These are phyloP conservation scores for Kwoniella shandongensis DNA, from an alignment of 768 basidiomycete species.

Conservation along the genomic window DNA sequence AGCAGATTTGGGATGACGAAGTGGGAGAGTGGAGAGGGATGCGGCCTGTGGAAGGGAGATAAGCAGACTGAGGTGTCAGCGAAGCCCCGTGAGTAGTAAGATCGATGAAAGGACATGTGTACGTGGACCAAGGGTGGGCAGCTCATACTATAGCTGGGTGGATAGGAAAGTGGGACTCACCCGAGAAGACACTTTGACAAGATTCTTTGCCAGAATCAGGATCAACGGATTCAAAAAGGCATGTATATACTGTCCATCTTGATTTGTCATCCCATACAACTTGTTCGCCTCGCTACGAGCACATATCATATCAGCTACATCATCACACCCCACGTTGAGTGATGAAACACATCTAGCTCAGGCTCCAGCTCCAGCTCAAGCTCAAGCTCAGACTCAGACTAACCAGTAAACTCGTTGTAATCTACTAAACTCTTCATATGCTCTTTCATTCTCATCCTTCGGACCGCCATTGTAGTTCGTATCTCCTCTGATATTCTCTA, in stretches of 20 bases:
- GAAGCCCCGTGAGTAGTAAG: too few relatives aligned
- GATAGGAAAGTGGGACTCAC: slow-evolving; percentile 12
- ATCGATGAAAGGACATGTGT: too few relatives aligned
- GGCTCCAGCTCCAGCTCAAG: too few relatives aligned
- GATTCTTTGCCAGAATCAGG: slow-evolving; percentile 17
- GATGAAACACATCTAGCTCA: too few relatives aligned
- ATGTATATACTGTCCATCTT: slow-evolving; percentile 30
- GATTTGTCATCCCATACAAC: slow-evolving; percentile 28
- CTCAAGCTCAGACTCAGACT: slow-evolving; percentile 9
- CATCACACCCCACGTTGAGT: too few relatives aligned
- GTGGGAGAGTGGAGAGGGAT: slow-evolving; percentile 26
- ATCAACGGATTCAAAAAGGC: slow-evolving; percentile 39
- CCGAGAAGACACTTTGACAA: slow-evolving; percentile 14
- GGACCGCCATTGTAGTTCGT: too few relatives aligned
- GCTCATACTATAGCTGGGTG: too few relatives aligned
- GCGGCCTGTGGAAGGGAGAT: slow-evolving; percentile 23
- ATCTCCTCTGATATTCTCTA: slow-evolving; percentile 14
- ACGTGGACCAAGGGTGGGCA: too few relatives aligned
- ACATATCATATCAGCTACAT: too few relatives aligned
- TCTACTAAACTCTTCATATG: slow-evolving; percentile 21
- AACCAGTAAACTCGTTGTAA: slow-evolving; percentile 27
- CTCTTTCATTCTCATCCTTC: neutral
- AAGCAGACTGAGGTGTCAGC: too few relatives aligned
- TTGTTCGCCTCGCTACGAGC: slow-evolving; percentile 36
- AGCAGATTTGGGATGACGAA: slow-evolving; percentile 28